A percentile compares a stretch with the other conserved stretches of the same genome.
Evolutionary conservation across 305 asterid genomes (phyloP).

Genomic region (Fraxinus platypoda): DNA sequence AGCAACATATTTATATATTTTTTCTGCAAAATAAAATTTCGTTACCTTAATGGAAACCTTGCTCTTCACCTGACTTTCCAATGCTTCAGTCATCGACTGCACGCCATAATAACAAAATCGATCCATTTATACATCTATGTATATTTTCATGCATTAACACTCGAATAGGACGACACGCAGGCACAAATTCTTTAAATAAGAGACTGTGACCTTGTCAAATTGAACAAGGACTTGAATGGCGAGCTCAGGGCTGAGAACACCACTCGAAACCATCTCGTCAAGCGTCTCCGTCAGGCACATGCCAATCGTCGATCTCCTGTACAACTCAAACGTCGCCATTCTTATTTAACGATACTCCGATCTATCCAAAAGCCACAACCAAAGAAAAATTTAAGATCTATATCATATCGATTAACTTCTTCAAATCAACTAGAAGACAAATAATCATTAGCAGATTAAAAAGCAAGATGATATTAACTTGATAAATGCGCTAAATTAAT

Average conservation of each 20-base stretch:
- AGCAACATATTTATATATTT: neutral
- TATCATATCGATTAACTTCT: neutral
- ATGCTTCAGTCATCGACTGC: constrained; percentile 98
- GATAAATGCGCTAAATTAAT: neutral
- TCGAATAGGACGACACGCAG: neutral
- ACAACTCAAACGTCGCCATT: constrained; percentile 91
- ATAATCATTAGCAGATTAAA: neutral
- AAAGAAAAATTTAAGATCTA: constrained; percentile 4
- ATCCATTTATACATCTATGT: neutral
- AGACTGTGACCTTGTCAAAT: constrained; percentile 76
- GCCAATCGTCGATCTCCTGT: constrained; percentile 94
- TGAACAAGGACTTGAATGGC: constrained; percentile 97
- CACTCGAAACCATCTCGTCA: constrained; percentile 90
- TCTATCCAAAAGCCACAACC: constrained; percentile 13
- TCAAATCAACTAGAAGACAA: neutral
- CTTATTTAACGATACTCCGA: constrained; percentile 14
- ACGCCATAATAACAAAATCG: constrained; percentile 14
- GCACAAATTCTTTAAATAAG: neutral
- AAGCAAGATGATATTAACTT: neutral
- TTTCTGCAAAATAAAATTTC: constrained; percentile 1
- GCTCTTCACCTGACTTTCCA: constrained; percentile 90
- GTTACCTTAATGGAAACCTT: constrained; percentile 87
- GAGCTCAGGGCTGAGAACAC: constrained; percentile 77
- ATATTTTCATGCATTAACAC: neutral
- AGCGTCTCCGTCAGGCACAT: constrained; percentile 96